phyloP scores from a whole-genome alignment of 352 stramenopile genomes.

The Phytophthora foliorum region DNA sequence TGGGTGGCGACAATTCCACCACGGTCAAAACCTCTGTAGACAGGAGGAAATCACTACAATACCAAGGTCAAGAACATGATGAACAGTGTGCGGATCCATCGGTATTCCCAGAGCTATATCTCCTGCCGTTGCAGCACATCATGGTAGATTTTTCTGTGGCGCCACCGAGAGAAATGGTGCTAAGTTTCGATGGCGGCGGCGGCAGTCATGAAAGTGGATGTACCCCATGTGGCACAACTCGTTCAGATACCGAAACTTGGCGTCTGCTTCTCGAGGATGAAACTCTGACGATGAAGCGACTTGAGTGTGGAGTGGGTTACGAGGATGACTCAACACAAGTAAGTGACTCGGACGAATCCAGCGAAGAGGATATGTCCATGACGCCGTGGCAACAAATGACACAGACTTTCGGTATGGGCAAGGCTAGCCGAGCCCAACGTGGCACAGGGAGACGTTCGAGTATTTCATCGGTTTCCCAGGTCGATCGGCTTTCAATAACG shows the following conservation, averaged over 20 bases:
- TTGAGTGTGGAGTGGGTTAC: conserved; percentile 81
- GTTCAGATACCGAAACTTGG: conserved; percentile 26
- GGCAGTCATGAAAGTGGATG: conserved; percentile 7
- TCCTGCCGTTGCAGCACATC: conserved; percentile 35
- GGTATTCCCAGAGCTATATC: conserved; percentile 19
- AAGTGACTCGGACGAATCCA: conserved; percentile 84
- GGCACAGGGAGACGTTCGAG: conserved; percentile 59
- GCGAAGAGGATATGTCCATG: conserved; percentile 81
- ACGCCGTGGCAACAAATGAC: conserved; percentile 90
- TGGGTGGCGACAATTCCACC: neutral
- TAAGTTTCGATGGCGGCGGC: conserved; percentile 36
- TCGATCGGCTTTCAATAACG: conserved; percentile 66
- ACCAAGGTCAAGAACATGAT: conserved; percentile 5
- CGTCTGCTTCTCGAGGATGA: conserved; percentile 51
- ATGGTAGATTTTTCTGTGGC: conserved; percentile 65
- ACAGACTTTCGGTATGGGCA: conserved; percentile 83
- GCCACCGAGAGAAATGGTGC: conserved; percentile 44
- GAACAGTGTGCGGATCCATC: conserved; percentile 7
- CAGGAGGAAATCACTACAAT: conserved; percentile 6
- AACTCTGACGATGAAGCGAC: conserved; percentile 63
- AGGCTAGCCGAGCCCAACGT: conserved; percentile 36
- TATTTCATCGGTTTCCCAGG: conserved; percentile 70
- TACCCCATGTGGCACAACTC: neutral
- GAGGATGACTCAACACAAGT: conserved; percentile 86
- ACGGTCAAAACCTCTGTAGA: neutral